Evolutionary conservation across 2,329 filamentous ascomycete genomes (phyloP).

Genomic region (Dichotomopilus funicola): DNA sequence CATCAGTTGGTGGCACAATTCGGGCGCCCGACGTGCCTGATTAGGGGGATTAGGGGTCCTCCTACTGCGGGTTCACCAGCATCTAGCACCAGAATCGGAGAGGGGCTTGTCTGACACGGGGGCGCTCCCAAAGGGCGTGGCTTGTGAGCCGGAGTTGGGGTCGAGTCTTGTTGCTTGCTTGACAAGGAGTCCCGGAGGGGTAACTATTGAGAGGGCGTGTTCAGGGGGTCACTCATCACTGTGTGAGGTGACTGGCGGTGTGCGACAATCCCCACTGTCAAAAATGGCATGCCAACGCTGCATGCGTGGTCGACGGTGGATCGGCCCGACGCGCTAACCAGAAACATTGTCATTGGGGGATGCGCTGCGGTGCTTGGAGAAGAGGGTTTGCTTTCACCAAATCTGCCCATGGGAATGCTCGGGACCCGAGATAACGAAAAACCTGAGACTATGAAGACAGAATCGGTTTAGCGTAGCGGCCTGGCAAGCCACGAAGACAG

Average conservation of each 20-base stretch:
- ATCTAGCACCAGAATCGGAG: background rate
- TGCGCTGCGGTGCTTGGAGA: background rate
- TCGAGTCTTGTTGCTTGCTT: background rate
- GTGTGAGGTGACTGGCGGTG: constrained; percentile 2
- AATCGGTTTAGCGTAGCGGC: too few relatives aligned
- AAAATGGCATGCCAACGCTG: background rate
- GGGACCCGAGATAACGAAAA: too few relatives aligned
- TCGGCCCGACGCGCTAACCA: background rate
- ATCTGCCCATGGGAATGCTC: too few relatives aligned
- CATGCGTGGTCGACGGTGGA: background rate
- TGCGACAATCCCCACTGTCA: constrained; percentile 2
- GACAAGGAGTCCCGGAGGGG: too few relatives aligned
- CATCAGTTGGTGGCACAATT: background rate
- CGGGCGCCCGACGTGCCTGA: background rate
- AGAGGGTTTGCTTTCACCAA: too few relatives aligned
- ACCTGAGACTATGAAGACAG: too few relatives aligned
- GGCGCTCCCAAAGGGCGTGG: background rate
- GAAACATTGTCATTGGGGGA: background rate
- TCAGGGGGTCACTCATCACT: background rate
- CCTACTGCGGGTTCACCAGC: background rate
- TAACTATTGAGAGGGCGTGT: too few relatives aligned
- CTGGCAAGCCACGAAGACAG: too few relatives aligned
- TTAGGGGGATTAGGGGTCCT: background rate
- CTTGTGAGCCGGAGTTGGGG: background rate
- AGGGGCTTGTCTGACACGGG: background rate